phyloP scores from a whole-genome alignment of 1,284 basidiomycete genomes.

The Phlebopus sp. region DNA sequence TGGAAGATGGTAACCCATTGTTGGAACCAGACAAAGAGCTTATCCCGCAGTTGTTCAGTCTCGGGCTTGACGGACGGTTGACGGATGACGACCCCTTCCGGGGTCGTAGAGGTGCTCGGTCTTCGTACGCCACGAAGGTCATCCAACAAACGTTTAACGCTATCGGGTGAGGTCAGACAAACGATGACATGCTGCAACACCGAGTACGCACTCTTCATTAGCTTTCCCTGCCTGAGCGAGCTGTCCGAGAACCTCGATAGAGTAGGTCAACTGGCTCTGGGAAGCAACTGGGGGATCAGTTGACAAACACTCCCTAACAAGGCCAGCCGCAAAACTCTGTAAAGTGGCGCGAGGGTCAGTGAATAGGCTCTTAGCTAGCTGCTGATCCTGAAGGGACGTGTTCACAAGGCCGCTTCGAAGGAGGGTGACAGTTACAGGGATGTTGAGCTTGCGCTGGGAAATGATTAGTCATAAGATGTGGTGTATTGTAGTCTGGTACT shows the following conservation, averaged over 20 bases:
- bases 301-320: conserved; percentile 86
- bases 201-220: conserved; percentile 69
- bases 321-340: conserved; percentile 79
- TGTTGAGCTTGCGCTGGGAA: conserved; percentile 88
- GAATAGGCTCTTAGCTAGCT: conserved; percentile 86
- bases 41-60: conserved; percentile 68
- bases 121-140: conserved; percentile 66
- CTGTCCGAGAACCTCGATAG: conserved; percentile 81
- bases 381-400: conserved; percentile 81
- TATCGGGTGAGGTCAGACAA: conserved; percentile 25
- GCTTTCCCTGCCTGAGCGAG: conserved; percentile 72
- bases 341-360: conserved; percentile 77
- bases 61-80: conserved; percentile 62
- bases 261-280: conserved; percentile 76
- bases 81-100: conserved; percentile 38
- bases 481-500: neutral
- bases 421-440: conserved; percentile 89
- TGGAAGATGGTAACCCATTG: conserved; percentile 97
- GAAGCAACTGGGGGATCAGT: conserved; percentile 76
- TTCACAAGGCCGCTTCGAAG: conserved; percentile 83
- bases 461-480: conserved; percentile 14
- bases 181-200: neutral
- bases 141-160: conserved; percentile 61
- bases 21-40: conserved; percentile 74
- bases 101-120: conserved; percentile 31